Base-by-base conservation (phyloP, 495 filamentous ascomycete species). In the Aspergillus haitiensis region DNA sequence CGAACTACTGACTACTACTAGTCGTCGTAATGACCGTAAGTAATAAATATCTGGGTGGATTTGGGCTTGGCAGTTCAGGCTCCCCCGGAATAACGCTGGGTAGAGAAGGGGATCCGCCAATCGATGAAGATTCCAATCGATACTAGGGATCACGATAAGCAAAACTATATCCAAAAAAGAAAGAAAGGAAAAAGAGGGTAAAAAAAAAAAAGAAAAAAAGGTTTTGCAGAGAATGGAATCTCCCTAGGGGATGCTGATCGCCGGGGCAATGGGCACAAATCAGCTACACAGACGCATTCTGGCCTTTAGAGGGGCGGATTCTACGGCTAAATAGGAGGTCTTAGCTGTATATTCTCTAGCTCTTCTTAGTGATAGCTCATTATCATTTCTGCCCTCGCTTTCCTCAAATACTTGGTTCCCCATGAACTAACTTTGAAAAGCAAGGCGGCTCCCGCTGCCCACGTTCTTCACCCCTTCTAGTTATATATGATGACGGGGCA, bases 61-160 rank as follows among this genome's bases (percentile, higher is more conserved):
- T 36, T 40, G 55, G 58, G 58, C 58, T 60, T 60, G 58, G 58
- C 58, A 39, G 58, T 35, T 60, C 50, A 32, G 18, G 21, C 32
- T 51, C 7, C 52, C 56, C 56, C 48, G 56, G 48, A 52, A 11
- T 16, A 33, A 51, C 31, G 46, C 6, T 58, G 36, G 42, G 42
- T 31, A 27, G 42, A 37, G 51, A n/a, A 40, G 42, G 3, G 27
- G 39, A 56, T 27, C 21, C 21, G 21, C 21, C 21, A 44, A 35
- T 47, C 18, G 65, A 61, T 66, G 63, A 61, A 60, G 65, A 63
- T 16, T 37, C 9, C 9, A 37, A 48, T 47, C 35, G 40, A 34
- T 44, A 27, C 21, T 27, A 27, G 21, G 21, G 21, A 27, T 27
- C 21, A 27, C 21, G 21, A 27, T 27, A 27, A 27, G 21, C 1